Conservation (phyloP, 2,329 filamentous ascomycete genomes). For the Colletotrichum liriopes region DNA sequence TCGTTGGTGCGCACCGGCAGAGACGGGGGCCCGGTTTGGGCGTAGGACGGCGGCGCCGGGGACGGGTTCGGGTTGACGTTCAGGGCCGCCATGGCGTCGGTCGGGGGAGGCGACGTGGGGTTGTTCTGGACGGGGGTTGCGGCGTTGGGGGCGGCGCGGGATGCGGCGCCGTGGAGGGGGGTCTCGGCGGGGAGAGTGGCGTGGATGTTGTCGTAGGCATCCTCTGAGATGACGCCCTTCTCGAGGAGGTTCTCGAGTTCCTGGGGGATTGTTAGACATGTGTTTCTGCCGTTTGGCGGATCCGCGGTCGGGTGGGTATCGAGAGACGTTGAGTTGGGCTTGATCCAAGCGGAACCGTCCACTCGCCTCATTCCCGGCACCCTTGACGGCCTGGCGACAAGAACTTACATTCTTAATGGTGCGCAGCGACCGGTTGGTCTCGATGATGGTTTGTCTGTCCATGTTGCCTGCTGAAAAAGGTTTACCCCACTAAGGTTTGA, state of each 20-base stretch:
- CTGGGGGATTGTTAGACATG: slow-evolving; percentile 61
- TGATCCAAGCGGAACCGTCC: neutral
- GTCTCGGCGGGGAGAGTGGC: slow-evolving; percentile 81
- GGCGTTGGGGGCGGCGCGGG: slow-evolving; percentile 54
- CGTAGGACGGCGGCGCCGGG: slow-evolving; percentile 67
- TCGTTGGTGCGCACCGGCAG: slow-evolving; percentile 57
- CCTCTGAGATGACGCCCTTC: slow-evolving; percentile 82
- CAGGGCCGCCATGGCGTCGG: slow-evolving; percentile 61
- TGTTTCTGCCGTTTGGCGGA: slow-evolving; percentile 12
- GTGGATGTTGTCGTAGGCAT: slow-evolving; percentile 82
- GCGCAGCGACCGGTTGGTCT: slow-evolving; percentile 88
- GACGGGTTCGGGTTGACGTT: slow-evolving; percentile 51
- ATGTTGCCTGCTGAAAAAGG: slow-evolving; percentile 43
- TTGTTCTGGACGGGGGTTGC: slow-evolving; percentile 51
- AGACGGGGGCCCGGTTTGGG: slow-evolving; percentile 61
- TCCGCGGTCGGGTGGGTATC: slow-evolving; percentile 21
- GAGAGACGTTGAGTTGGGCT: slow-evolving; percentile 16
- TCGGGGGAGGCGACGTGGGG: slow-evolving; percentile 49
- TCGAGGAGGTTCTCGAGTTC: slow-evolving; percentile 93
- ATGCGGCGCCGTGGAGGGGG: slow-evolving; percentile 67
- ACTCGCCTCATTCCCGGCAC: neutral
- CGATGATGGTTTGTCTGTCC: slow-evolving; percentile 73
- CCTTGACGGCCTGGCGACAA: neutral
- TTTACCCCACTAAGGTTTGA: slow-evolving; percentile 14
- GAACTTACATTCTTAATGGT: slow-evolving; percentile 85